Base-by-base conservation (phyloP, 345 rosid genomes). In the Melaleuca quinquenervia region DNA sequence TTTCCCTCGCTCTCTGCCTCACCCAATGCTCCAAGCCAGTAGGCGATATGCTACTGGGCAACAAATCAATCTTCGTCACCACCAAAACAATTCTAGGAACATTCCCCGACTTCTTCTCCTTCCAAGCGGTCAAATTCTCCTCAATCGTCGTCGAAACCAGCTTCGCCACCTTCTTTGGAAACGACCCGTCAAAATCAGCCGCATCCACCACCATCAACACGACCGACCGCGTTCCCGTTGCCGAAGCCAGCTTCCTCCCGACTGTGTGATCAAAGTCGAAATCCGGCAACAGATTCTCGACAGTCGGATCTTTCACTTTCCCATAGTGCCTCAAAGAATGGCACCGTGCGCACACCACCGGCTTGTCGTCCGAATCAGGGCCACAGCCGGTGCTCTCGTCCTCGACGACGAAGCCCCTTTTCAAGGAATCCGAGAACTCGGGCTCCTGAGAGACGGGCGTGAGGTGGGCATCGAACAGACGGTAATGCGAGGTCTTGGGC, bases 191-290 rank as follows among this genome's bases (percentile, higher is more conserved):
- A 64, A 97, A 94, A 89, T 96, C 98, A 1, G 93, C 90, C 16
- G 98, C 99, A 87, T 97, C 98, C 27, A 96, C 98, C 29, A 97
- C 98, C 92, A 96, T 88, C 45, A 97, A 83, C 62, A 96, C 98
- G 24, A 97, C 95, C 15, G 96, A 92, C 82, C 99, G 90, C 56
- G 95, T 93, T 84, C 98, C 98, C 4, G 90, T 83, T 49, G 90
- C 88, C 7, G 96, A 93, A 44, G 92, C 91, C 88, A 97, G 49
- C 86, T 95, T 92, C 89, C 92, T 93, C 20, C 98, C 98, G 9
- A 97, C 95, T 0, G 98, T 95, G 83, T 93, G 95, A 87, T 92
- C 92, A 74, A 97, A 97, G 90, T 97, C 99, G 82, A 97, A 96
- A 83, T 97, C 99, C 16, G 98, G 99, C 89, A 97, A 89, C 62